Evolutionary conservation across 306 rosid genomes (phyloP), one percentile per base, ranked within the genome.

Genomic region (Ormosia semicastrata): DNA sequence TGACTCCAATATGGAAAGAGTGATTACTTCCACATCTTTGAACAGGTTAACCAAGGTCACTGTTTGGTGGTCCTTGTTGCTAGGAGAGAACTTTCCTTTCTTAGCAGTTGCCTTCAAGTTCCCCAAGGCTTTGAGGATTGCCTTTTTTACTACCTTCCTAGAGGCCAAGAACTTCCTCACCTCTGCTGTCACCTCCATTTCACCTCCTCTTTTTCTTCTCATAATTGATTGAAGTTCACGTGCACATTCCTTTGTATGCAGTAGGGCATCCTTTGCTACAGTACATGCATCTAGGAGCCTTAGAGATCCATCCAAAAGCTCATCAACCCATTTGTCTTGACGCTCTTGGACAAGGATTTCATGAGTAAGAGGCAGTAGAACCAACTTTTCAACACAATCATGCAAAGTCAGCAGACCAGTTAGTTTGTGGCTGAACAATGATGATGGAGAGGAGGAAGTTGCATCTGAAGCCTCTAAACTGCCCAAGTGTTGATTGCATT

Each of bases 231-330:
- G 89, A 85, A 88, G 82, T 37, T 85, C 89, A 1, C 89, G 75
- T 1, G 80, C 81, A 1, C 91, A 88, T 81, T 80, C 91, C 80
- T 88, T 88, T n/a, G 85, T 88, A 69, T 88, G 89, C 39, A 85
- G 57, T 0, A 88, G 63, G 8, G 91, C 46, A 73, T 88, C 89
- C 65, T 85, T 88, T 9, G 84, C 87, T 0, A 73, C 87, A 7
- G 84, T 72, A 14, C 91, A 85, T 5, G 43, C 84, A 9, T 88
- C 91, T n/a, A 88, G 40, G 39, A 85, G 89, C 84, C 84, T 79
- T 18, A 88, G 77, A 67, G 89, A 85, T 52, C 91, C 91, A 53
- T 88, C 91, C 62, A 85, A 44, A 52, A 88, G 89, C 72, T 88
- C 87, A 5, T 88, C 87, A 0, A 71, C 76, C 87, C 87, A 82